Conservation (phyloP, 441 rosid species). For the Populus hybrid region DNA sequence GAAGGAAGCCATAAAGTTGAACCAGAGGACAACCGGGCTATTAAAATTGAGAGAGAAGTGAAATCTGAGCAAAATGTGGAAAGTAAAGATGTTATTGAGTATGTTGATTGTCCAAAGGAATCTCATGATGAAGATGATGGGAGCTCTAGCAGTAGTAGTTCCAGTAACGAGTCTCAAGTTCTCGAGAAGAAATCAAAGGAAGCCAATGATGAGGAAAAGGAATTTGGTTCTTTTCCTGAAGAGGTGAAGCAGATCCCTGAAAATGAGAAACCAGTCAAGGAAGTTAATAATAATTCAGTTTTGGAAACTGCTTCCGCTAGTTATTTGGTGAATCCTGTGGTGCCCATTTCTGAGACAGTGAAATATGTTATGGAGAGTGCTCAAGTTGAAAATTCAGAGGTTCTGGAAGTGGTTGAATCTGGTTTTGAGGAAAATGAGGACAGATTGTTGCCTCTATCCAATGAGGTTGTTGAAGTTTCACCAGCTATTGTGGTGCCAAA, state of each 20-base stretch:
- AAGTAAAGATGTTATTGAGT: conserved; percentile 30
- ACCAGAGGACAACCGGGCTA: conserved; percentile 20
- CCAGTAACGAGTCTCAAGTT: conserved; percentile 49
- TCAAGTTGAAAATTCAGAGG: conserved; percentile 17
- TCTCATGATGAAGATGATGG: conserved; percentile 18
- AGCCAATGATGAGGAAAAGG: background rate
- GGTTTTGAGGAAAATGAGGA: conserved; percentile 23
- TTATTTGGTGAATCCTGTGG: conserved; percentile 18
- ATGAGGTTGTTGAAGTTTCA: conserved; percentile 21
- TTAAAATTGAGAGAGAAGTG: conserved; percentile 25
- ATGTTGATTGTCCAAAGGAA: conserved; percentile 30
- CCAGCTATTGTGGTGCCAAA: conserved; percentile 14
- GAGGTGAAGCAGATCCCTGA: conserved; percentile 33
- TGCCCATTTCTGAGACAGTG: conserved; percentile 26
- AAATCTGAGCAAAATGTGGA: conserved; percentile 32
- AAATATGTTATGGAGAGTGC: conserved; percentile 11
- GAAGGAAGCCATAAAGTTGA: conserved; percentile 19
- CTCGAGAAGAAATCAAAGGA: conserved; percentile 21
- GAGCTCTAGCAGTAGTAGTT: conserved; percentile 31
- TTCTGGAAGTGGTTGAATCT: conserved; percentile 23
- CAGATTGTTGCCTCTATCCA: conserved; percentile 17
- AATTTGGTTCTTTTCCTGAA: conserved; percentile 23
- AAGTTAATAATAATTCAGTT: conserved; percentile 27
- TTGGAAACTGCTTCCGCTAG: conserved; percentile 19
- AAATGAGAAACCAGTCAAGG: conserved; percentile 26